Conservation (phyloP, 2,329 filamentous ascomycete genomes). For the Onygenales sp. region DNA sequence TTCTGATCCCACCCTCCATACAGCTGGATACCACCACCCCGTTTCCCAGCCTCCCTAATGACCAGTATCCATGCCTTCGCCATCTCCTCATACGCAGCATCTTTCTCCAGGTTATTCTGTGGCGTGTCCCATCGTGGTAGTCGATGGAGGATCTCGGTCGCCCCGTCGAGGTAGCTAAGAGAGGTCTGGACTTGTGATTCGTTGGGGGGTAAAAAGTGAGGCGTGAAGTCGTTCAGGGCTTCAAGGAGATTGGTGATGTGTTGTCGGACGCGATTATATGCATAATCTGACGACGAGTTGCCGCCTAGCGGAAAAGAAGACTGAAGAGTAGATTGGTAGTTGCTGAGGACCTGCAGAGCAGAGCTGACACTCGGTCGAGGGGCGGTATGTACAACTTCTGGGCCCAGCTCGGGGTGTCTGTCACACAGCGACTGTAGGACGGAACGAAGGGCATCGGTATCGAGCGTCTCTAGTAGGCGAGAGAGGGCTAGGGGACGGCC, state of each 20-base stretch:
- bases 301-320: constrained; percentile 77
- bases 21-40: constrained; percentile 79
- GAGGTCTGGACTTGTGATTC: constrained; percentile 77
- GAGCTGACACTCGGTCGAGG: constrained; percentile 78
- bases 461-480: constrained; percentile 88
- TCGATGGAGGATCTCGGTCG: constrained; percentile 79
- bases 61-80: constrained; percentile 87
- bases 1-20: constrained; percentile 89
- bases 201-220: constrained; percentile 86
- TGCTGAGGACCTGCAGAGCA: constrained; percentile 67
- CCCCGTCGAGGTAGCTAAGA: constrained; percentile 78
- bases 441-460: constrained; percentile 70
- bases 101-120: constrained; percentile 83
- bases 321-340: constrained; percentile 71
- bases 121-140: constrained; percentile 86
- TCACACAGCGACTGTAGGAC: constrained; percentile 89
- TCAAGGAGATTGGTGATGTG: constrained; percentile 73
- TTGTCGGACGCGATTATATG: constrained; percentile 85
- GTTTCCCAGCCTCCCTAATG: constrained; percentile 81
- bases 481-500: constrained; percentile 57
- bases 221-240: constrained; percentile 86
- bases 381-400: constrained; percentile 73
- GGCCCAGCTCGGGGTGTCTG: constrained; percentile 72
- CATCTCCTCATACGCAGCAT: constrained; percentile 93
- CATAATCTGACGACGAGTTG: constrained; percentile 78